Conservation (phyloP, 208 protist genomes). For the Lotmaria passim region DNA sequence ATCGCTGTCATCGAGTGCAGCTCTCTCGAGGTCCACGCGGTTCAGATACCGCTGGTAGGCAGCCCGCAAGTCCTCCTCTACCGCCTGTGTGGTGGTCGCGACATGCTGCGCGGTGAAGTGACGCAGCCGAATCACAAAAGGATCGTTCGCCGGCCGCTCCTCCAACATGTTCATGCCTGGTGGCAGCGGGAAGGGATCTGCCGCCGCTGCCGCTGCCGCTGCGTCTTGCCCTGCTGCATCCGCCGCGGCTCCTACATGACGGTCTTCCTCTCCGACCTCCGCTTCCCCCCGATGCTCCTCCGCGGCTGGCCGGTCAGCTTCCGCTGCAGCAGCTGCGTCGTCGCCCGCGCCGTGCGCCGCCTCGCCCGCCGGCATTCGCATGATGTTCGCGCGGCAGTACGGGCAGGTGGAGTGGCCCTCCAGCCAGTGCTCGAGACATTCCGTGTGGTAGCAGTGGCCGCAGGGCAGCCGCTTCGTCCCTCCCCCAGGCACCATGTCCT, state of each 20-base stretch:
- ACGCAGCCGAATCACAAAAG: not conserved
- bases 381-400: slow-evolving; percentile 78
- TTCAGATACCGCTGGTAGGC: slow-evolving; percentile 13
- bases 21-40: slow-evolving; percentile 12
- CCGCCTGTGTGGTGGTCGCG: not conserved
- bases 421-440: slow-evolving; percentile 81
- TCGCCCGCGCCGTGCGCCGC: slow-evolving; percentile 3
- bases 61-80: not conserved
- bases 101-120: slow-evolving; percentile 3
- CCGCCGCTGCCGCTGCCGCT: not conserved
- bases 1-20: no score
- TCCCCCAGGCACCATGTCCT: slow-evolving; percentile 65
- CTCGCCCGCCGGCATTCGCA: slow-evolving; percentile 30
- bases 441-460: slow-evolving; percentile 85
- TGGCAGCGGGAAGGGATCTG: not conserved
- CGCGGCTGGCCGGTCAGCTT: not conserved
- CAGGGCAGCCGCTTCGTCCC: slow-evolving; percentile 73
- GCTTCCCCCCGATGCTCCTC: not conserved
- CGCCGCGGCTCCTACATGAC: slow-evolving; percentile 3
- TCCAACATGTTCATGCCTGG: not conserved
- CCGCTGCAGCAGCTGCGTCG: not conserved
- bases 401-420: slow-evolving; percentile 81
- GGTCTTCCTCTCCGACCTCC: no score
- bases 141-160: not conserved
- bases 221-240: not conserved